Evolutionary conservation across 1,284 basidiomycete species (phyloP).

Genomic region (Tilletia setariae): DNA sequence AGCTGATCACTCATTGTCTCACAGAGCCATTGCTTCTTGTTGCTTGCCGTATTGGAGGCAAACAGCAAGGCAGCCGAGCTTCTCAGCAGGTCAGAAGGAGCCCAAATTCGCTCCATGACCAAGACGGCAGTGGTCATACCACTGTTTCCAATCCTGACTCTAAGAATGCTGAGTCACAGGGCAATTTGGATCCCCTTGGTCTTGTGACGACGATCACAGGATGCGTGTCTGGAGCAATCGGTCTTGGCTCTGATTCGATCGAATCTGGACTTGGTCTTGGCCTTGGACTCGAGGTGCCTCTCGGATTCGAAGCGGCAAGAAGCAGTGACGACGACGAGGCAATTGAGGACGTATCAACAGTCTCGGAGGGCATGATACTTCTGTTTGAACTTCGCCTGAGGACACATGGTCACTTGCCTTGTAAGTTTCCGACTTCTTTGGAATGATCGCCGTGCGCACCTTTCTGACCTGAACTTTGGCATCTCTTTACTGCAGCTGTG

Average conservation of each 20-base stretch:
- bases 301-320: not conserved
- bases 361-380: conserved; percentile 1
- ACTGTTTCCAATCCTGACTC: not conserved
- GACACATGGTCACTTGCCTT: not conserved
- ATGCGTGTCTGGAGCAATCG: not conserved
- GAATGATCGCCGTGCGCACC: not conserved
- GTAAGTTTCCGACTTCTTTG: not conserved
- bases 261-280: not conserved
- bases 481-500: not conserved
- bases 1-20: too few relatives aligned
- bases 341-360: not conserved
- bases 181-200: not conserved
- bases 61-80: not conserved
- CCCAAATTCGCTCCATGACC: not conserved
- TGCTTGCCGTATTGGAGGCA: not conserved
- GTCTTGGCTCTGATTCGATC: not conserved
- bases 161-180: not conserved
- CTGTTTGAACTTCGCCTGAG: not conserved
- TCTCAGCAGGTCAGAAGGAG: not conserved
- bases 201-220: not conserved
- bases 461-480: not conserved
- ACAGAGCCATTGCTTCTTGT: conserved; percentile 13
- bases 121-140: not conserved
- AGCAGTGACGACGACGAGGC: not conserved
- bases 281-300: not conserved